A percentile compares a stretch with the other conserved stretches of the same genome.
These are phyloP conservation scores for Venturia effusa DNA, from an alignment of 2,329 filamentous ascomycete species.

Conservation along the genomic window DNA sequence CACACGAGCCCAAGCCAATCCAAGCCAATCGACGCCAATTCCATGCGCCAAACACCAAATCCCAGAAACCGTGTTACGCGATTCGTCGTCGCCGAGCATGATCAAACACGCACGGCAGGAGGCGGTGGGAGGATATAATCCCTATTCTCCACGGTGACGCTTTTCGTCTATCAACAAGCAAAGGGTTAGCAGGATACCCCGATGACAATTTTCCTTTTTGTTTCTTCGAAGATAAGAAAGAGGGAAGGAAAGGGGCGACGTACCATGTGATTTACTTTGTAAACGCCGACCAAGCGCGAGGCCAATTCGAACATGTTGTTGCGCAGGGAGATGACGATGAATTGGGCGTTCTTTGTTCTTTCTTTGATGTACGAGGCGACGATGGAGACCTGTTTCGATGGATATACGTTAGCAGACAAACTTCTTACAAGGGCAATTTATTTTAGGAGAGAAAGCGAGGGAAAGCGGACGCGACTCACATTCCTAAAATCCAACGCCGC, in stretches of 20 bases:
- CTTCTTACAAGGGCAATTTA: too few relatives aligned
- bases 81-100: background rate
- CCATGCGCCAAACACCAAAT: background rate
- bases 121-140: constrained; percentile 27
- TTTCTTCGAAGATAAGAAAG: background rate
- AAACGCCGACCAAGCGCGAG: constrained; percentile 88
- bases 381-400: constrained; percentile 50
- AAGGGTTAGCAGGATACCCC: too few relatives aligned
- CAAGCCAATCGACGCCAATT: too few relatives aligned
- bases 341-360: constrained; percentile 96
- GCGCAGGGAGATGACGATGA: constrained; percentile 92
- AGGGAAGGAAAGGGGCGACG: constrained; percentile 17
- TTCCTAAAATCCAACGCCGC: constrained; percentile 96
- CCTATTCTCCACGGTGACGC: constrained; percentile 41
- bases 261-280: constrained; percentile 97
- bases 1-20: background rate
- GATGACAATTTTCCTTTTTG: too few relatives aligned
- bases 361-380: constrained; percentile 99
- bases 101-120: background rate
- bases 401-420: constrained; percentile 45
- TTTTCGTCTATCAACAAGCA: constrained; percentile 34
- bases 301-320: constrained; percentile 99
- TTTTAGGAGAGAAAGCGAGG: constrained; percentile 20
- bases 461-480: constrained; percentile 42
- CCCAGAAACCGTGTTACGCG: background rate